Conservation (phyloP, 2,329 filamentous ascomycete genomes). For the Cercospora sojina region DNA sequence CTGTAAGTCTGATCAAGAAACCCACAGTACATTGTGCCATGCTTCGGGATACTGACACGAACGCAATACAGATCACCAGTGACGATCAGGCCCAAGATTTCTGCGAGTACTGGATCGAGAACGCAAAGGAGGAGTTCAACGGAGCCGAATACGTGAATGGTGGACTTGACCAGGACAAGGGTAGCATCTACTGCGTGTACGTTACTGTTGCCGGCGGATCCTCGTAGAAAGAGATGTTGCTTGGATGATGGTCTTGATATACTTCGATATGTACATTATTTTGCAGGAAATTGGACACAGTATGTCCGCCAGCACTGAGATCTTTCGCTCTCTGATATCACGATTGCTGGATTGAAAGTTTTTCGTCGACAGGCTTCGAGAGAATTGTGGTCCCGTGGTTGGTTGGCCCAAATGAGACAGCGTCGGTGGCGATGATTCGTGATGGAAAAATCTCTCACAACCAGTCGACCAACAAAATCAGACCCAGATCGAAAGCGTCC, state of each 20-base stretch:
- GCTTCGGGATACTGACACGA: not conserved
- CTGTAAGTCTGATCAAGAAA: not conserved
- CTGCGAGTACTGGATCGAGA: conserved; percentile 19
- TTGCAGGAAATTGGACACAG: not conserved
- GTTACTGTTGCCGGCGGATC: not conserved
- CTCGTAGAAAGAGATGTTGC: not conserved
- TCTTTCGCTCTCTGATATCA: no score
- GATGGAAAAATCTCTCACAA: not conserved
- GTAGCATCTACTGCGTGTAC: conserved; percentile 21
- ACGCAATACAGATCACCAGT: conserved; percentile 2
- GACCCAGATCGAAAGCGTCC: not conserved
- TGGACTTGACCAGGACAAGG: conserved; percentile 21
- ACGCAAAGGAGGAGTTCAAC: conserved; percentile 16
- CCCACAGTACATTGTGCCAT: not conserved
- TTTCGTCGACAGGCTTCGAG: not conserved
- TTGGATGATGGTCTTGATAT: not conserved
- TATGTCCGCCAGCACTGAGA: not conserved
- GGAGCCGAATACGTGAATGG: conserved; percentile 21
- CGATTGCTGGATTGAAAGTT: not conserved
- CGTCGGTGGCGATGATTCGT: no score
- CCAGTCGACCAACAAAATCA: not conserved
- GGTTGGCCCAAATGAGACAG: no score
- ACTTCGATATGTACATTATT: not conserved
- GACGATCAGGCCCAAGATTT: conserved; percentile 14
- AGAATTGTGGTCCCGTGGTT: no score